Percentiles rank a stretch among this genome's conserved stretches.
These are phyloP conservation scores for Dioscorea zingiberensis DNA, from an alignment of 106 monocot species.

Conservation along the genomic window DNA sequence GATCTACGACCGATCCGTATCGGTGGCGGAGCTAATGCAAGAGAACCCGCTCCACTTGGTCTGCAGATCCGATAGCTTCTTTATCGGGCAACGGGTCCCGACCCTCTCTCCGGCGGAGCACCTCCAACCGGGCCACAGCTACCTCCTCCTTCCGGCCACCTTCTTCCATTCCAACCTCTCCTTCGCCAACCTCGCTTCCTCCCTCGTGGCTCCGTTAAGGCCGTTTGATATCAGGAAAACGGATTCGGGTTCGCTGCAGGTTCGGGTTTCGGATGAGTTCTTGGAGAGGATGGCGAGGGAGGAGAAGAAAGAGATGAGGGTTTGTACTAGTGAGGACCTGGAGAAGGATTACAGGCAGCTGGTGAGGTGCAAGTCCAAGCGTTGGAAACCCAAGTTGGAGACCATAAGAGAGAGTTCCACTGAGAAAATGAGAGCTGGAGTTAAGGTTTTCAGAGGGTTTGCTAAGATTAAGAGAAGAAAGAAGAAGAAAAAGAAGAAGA, in stretches of 20 bases:
- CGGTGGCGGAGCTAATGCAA: conserved; percentile 43
- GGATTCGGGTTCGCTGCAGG: conserved; percentile 45
- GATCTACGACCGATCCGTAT: conserved; percentile 38
- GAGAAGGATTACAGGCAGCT: conserved; percentile 77
- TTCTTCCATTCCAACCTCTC: conserved; percentile 85
- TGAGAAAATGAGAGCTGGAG: conserved; percentile 2
- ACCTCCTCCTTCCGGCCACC: conserved; percentile 72
- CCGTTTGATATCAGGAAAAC: conserved; percentile 58
- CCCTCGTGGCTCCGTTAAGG: conserved; percentile 15
- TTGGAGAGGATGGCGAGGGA: conserved; percentile 11
- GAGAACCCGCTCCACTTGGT: conserved; percentile 52
- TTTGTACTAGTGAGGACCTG: conserved; percentile 45
- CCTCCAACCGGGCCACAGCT: conserved; percentile 58
- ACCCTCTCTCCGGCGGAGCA: conserved; percentile 35
- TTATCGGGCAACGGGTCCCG: conserved; percentile 64
- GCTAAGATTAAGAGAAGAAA: neutral
- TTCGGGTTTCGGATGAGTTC: conserved; percentile 45
- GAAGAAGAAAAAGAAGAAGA: neutral
- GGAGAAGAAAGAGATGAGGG: neutral
- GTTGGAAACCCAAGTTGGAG: conserved; percentile 73
- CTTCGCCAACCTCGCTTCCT: conserved; percentile 53
- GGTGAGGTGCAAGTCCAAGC: conserved; percentile 21
- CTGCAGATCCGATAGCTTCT: conserved; percentile 72
- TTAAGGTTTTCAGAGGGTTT: neutral
- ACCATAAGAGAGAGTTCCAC: conserved; percentile 27